Conservation (phyloP, 192 early-diverging fungal genomes). For the Backusella macrospora region DNA sequence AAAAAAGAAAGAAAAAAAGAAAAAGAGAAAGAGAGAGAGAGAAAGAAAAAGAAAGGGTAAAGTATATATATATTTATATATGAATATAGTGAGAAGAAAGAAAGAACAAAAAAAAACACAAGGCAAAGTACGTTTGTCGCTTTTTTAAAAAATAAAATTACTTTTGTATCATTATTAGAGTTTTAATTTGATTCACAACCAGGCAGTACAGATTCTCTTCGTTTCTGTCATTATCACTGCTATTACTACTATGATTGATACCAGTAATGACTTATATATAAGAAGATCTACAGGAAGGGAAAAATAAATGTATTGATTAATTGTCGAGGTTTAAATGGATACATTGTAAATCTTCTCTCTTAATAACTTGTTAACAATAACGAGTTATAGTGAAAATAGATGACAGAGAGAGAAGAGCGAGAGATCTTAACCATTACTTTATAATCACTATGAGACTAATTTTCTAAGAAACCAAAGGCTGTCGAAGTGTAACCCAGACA, state of each 20-base stretch:
- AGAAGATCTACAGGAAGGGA: neutral
- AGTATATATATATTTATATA: too few species aligned
- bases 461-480: too few species aligned
- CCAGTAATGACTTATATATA: neutral
- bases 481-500: too few species aligned
- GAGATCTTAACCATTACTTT: too few species aligned
- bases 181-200: conserved; percentile 1
- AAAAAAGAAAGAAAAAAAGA: neutral
- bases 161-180: neutral
- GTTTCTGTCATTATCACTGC: neutral
- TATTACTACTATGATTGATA: neutral
- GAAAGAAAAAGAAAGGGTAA: neutral
- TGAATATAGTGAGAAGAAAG: neutral
- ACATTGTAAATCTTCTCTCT: too few species aligned
- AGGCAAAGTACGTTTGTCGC: neutral
- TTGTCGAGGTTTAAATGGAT: too few species aligned
- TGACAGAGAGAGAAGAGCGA: too few species aligned
- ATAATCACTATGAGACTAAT: too few species aligned
- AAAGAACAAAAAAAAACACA: neutral
- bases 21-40: neutral
- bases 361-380: too few species aligned
- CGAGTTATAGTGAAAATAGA: too few species aligned
- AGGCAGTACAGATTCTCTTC: neutral
- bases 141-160: neutral
- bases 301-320: neutral